Base-by-base conservation (phyloP, 345 rosid species). In the Pistacia atlantica region DNA sequence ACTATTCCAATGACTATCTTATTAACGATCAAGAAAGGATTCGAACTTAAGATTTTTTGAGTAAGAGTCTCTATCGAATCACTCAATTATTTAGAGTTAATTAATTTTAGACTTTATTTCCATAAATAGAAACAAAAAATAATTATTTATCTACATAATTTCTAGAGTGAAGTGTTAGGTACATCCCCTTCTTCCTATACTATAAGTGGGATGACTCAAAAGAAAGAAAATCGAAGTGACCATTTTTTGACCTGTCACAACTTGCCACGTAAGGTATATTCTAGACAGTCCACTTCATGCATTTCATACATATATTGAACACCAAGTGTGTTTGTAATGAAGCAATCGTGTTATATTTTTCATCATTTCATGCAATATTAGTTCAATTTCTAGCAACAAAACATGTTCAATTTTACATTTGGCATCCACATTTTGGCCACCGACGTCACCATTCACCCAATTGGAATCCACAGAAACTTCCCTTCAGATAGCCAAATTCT, bases 401-500 rank as follows among this genome's bases (percentile, higher is more conserved):
- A 1, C 2, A 10, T 7, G 2, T 16, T 70, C 28, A 6, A 54
- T 54, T 56, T 71, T 63, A 79, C 79, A 70, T 55, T 3, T 64
- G 83, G 69, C 69, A 38, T 18, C 63, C 69, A 38, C 16, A 18
- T n/a, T 11, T 13, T 3, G 3, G 25, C 11, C 18, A 12, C 62
- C 18, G 11, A 64, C 20, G 64, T 71, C 55, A 17, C 8, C 2
- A 48, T 57, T 54, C 51, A 42, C 42, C 79, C 77, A 71, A 37
- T 38, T 52, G 70, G 77, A 48, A 20, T 63, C 35, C n/a, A 3
- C 22, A 5, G 52, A 14, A 52, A 22, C 7, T 5, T 18, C 11
- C 3, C 48, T 54, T 8, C n/a, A 31, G 69, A 75, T 75, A 35
- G 35, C 10, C 66, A 75, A 70, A 7, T 64, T 6, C 35, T 8